Conservation (phyloP, 164 flowering plant species). For the Vitis riparia region DNA sequence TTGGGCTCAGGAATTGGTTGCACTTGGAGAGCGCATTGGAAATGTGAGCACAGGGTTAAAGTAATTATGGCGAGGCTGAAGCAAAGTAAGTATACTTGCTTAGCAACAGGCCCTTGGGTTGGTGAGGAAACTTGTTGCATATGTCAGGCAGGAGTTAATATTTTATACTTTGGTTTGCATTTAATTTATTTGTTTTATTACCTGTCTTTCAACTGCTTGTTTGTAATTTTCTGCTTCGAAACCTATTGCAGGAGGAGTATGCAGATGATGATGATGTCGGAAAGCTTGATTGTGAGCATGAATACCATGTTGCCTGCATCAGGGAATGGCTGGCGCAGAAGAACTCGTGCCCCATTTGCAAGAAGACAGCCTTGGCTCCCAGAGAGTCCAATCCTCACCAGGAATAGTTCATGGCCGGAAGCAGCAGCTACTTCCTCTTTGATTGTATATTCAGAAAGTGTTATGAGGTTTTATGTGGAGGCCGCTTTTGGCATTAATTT, state of each 20-base stretch:
- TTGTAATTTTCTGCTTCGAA: too few relatives aligned
- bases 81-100: not conserved
- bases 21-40: constrained; percentile 7
- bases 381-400: too few relatives aligned
- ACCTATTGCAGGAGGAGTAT: constrained; percentile 17
- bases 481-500: too few relatives aligned
- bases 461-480: too few relatives aligned
- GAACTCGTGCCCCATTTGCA: too few relatives aligned
- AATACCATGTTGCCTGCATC: not conserved
- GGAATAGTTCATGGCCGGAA: too few relatives aligned
- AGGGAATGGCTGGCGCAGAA: not conserved
- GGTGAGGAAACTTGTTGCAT: constrained; percentile 21
- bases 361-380: too few relatives aligned
- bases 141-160: constrained; percentile 16
- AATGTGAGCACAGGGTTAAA: constrained; percentile 7
- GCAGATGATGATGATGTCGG: constrained; percentile 12
- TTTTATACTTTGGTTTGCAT: not conserved
- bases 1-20: constrained; percentile 8
- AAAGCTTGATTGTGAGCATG: constrained; percentile 17
- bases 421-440: too few relatives aligned
- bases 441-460: too few relatives aligned
- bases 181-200: not conserved
- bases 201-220: too few relatives aligned
- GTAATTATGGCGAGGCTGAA: constrained; percentile 4
- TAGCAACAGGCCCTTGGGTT: not conserved